Base-by-base conservation (phyloP, 257 asterid genomes). In the Ocimum tenuiflorum region DNA sequence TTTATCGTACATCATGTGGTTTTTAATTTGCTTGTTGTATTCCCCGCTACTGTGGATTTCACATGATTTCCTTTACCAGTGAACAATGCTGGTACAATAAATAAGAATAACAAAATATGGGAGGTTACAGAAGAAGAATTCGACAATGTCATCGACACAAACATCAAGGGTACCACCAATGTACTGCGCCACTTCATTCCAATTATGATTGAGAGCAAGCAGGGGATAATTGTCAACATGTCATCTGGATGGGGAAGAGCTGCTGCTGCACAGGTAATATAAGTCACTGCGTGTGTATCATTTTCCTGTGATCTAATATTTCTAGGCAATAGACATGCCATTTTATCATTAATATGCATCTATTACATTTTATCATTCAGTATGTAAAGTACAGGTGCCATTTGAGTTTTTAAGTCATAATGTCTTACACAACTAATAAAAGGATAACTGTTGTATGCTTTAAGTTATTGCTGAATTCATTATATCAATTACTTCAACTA, bases 201-300 rank as follows among this genome's bases (percentile, higher is more conserved):
- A 24, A 73, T 89, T 46, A 82, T 92, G 99, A 78, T 87, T 51
- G 91, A 77, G 78, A 84, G 76, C 24, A 92, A 89, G 86, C 91
- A 81, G 27, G 99, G 99, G 61, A 78, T 92, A 63, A 78, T 92
- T 69, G 94, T 92, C 66, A 92, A 92, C 78, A 77, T 86, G 79
- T 92, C 99, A 71, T 92, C 99, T 79, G 97, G 97, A 29, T 92
- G 99, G 99, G 99, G 99, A 75, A 84, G 99, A 77, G 87, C 99
- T 60, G 96, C 90, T 54, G 99, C 99, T 52, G 97, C 96, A 65
- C 99, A 85, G 97, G 98, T 92, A 73, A 66, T 65, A 64, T 60
- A 41, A 33, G 22, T 15, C 67, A 11, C 19, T 36, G 58, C 23
- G 22, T 72, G 50, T 3, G 19, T 42, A 5, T 51, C n/a, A 42